Base-by-base conservation (phyloP, 108 stramenopile species). In the Nitzschia sp. region DNA sequence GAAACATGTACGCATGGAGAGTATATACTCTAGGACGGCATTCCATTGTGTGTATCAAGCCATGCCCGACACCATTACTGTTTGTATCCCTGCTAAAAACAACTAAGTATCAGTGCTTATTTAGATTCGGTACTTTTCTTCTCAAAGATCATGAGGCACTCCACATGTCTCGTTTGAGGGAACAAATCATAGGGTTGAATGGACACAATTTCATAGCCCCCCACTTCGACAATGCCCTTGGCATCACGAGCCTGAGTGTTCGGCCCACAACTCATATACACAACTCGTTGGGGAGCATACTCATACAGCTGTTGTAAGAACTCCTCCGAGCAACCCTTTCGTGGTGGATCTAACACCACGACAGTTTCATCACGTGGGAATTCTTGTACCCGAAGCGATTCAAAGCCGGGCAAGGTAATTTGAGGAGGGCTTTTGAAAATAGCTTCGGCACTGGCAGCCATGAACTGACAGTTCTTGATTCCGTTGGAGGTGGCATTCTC, bases 241-340 rank as follows among this genome's bases (percentile, higher is more conserved):
- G 95, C 90, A 80, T 99, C 98, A 21, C 98, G 80, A 19, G 97
- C 98, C 76, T 97, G 97, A 10, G 98, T 99, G n/a, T 93, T 82
- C 0, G 96, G 96, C 40, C 97, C 94, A 66, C 98, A 99, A 51
- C 87, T 86, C 84, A 99, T 93, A 69, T 99, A 99, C 8, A 98
- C 97, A 44, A 97, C 80, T 14, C 96, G 72, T 38, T 68, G 65
- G 19, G 98, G 97, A 50, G 67, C 63, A 69, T 91, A 99, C 0
- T 67, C 73, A 54, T 91, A 82, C 53, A 99, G 65, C 74, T 98
- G 98, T 51, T 83, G 71, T 53, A 99, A 80, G 70, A 99, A 99
- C 51, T 83, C 82, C 53, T 79, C 86, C 7, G 90, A 91, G 64
- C 95, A 96, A 7, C 98, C 98, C 69, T 95, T 97, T 8, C 98